Evolutionary conservation across 2,329 filamentous ascomycete genomes (phyloP).

Genomic region (Epichloe sylvatica): DNA sequence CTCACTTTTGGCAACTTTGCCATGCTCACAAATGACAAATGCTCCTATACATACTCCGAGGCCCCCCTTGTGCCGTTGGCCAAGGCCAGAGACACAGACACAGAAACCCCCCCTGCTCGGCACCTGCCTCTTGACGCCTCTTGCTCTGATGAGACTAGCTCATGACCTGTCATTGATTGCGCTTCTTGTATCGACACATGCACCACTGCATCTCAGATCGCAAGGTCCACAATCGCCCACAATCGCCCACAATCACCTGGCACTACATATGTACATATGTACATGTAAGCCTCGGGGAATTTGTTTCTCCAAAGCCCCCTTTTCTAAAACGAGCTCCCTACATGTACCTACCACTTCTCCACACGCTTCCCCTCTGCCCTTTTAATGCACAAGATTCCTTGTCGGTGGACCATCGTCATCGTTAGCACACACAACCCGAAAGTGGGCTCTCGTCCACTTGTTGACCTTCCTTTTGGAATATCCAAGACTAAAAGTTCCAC

Average conservation of each 20-base stretch:
- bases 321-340: neutral
- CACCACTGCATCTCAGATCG: conserved; percentile 1
- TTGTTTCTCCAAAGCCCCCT: neutral
- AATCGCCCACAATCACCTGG: no score
- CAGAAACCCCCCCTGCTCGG: neutral
- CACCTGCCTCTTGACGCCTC: neutral
- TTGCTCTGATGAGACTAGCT: neutral
- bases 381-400: neutral
- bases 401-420: neutral
- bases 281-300: neutral
- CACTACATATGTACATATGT: no score
- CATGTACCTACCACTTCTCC: neutral
- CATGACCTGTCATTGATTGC: conserved; percentile 1
- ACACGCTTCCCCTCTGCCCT: neutral
- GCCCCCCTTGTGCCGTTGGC: no score
- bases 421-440: neutral
- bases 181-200: neutral
- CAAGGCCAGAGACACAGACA: no score
- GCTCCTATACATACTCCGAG: no score
- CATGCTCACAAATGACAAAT: no score
- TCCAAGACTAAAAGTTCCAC: neutral
- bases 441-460: neutral
- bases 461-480: neutral
- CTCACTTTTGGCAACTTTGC: no score
- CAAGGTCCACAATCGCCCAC: neutral